A percentile compares a stretch with the other conserved stretches of the same genome.
Evolutionary conservation across 2,329 filamentous ascomycete genomes (phyloP).

Genomic region (Blastomyces silverae): DNA sequence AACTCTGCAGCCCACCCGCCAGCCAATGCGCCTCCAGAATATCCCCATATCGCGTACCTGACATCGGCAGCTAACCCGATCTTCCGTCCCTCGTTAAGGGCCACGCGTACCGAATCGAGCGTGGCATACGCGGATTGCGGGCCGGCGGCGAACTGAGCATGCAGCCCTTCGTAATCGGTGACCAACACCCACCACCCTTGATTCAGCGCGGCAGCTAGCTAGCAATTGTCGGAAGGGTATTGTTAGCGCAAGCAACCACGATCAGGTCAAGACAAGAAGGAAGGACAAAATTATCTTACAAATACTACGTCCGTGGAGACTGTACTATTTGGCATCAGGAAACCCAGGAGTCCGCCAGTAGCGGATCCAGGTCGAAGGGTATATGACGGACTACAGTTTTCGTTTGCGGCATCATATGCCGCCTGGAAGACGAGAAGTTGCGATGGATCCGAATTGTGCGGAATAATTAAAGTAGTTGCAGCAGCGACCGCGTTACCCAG

Average conservation of each 20-base stretch:
- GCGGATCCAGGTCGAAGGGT: slow-evolving; percentile 35
- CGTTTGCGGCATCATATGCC: slow-evolving; percentile 28
- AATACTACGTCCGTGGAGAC: slow-evolving; percentile 32
- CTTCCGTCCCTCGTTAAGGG: slow-evolving; percentile 27
- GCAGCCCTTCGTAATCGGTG: slow-evolving; percentile 45
- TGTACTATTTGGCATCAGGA: slow-evolving; percentile 4
- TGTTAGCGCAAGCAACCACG: background rate
- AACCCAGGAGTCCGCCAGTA: slow-evolving; percentile 32
- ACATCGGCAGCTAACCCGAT: slow-evolving; percentile 32
- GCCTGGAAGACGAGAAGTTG: slow-evolving; percentile 42
- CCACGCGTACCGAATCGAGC: slow-evolving; percentile 42
- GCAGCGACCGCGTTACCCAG: slow-evolving; percentile 35
- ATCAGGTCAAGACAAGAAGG: background rate
- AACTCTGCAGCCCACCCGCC: slow-evolving; percentile 48
- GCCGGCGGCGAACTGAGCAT: slow-evolving; percentile 40
- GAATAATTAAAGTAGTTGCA: slow-evolving; percentile 38
- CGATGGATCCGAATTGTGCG: slow-evolving; percentile 28
- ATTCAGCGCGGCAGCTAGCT: slow-evolving; percentile 30
- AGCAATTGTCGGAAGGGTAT: background rate
- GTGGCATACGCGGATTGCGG: slow-evolving; percentile 41
- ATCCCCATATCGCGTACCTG: slow-evolving; percentile 47
- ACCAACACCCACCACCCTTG: slow-evolving; percentile 47
- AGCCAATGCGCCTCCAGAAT: slow-evolving; percentile 50
- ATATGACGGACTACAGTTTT: slow-evolving; percentile 28
- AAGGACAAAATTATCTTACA: slow-evolving; percentile 25